Evolutionary conservation across 257 asterid species (phyloP).

Genomic region (Solanum infundibuliforme): DNA sequence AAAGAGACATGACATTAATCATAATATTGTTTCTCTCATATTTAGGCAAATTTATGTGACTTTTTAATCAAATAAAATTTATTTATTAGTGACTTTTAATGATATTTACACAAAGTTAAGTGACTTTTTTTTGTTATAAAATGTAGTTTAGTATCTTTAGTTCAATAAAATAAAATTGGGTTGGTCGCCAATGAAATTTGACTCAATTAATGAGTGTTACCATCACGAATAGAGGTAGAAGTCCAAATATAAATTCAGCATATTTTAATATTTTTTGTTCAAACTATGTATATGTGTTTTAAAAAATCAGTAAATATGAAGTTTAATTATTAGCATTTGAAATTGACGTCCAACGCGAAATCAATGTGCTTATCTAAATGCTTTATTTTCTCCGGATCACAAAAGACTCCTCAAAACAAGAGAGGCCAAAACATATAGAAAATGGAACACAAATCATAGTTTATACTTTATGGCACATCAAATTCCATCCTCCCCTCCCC

Average conservation of each 20-base stretch:
- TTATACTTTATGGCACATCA: not conserved
- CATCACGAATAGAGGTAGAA: not conserved
- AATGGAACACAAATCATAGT: not conserved
- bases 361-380: not conserved
- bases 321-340: not conserved
- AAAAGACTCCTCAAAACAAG: not conserved
- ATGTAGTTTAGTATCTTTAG: not conserved
- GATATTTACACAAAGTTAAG: not conserved
- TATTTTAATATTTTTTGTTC: not conserved
- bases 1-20: not conserved
- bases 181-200: rapidly evolving
- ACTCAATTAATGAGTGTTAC: not conserved
- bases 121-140: not conserved
- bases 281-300: rapidly evolving
- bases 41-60: not conserved
- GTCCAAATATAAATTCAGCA: rapidly evolving
- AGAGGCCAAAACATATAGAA: not conserved
- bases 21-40: not conserved
- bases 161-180: not conserved
- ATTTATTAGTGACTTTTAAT: not conserved
- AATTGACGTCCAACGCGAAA: rapidly evolving
- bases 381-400: not conserved
- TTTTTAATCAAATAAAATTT: not conserved
- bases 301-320: not conserved
- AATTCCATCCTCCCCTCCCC: not conserved